These are phyloP conservation scores for Eimeria falciformis DNA, from an alignment of 169 alveolate species.

Conservation along the genomic window DNA sequence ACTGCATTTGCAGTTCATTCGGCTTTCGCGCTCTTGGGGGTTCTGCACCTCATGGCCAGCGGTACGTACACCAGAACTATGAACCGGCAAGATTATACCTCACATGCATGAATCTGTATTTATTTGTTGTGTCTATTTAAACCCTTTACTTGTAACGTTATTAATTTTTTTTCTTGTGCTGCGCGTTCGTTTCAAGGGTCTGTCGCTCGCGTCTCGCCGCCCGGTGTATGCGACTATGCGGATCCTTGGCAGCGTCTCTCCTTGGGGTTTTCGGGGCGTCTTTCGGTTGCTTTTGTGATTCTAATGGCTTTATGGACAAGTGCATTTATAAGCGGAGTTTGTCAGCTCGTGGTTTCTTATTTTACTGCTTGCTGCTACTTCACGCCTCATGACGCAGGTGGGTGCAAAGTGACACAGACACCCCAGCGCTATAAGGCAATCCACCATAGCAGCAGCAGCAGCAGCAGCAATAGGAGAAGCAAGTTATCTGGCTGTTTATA, in stretches of 20 bases:
- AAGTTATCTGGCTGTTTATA: too few species aligned
- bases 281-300: neutral
- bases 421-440: too few species aligned
- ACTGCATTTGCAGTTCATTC: slow-evolving; percentile 43
- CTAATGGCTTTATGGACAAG: slow-evolving; percentile 52
- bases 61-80: neutral
- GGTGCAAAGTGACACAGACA: too few species aligned
- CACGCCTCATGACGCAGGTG: slow-evolving; percentile 28
- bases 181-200: too few species aligned
- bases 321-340: slow-evolving; percentile 7
- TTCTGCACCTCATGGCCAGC: slow-evolving; percentile 13
- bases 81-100: neutral
- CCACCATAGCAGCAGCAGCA: too few species aligned
- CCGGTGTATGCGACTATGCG: neutral
- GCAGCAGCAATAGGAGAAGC: too few species aligned
- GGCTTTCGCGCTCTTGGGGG: slow-evolving; percentile 1
- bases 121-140: neutral
- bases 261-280: neutral
- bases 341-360: slow-evolving; percentile 22
- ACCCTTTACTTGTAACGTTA: neutral
- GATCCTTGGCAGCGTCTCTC: neutral
- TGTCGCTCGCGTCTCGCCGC: too few species aligned
- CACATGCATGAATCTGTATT: too few species aligned
- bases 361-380: slow-evolving; percentile 43
- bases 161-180: neutral